Conservation (phyloP, 2,329 filamentous ascomycete species). For the Microascus cirrosus region DNA sequence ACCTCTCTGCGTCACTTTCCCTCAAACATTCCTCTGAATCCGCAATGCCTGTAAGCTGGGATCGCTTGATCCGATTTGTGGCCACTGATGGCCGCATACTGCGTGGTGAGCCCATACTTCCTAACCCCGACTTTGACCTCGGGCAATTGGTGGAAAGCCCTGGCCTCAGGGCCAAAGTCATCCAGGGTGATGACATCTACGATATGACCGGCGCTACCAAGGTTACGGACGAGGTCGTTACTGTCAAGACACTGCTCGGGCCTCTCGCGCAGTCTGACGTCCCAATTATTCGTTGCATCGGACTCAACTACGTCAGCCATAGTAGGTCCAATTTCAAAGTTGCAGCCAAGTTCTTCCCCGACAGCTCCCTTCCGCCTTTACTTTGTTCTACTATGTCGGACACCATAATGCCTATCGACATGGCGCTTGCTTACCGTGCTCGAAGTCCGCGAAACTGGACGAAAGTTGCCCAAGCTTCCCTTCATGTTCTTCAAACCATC, state of each 20-base stretch:
- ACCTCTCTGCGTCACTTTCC: no score
- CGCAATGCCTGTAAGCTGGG: background rate
- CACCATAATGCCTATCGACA: no score
- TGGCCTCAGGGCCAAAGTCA: slow-evolving; percentile 37
- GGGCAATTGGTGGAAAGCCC: slow-evolving; percentile 33
- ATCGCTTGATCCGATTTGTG: slow-evolving; percentile 66
- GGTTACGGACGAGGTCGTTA: slow-evolving; percentile 41
- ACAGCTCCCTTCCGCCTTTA: no score
- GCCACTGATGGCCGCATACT: slow-evolving; percentile 58
- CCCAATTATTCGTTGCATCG: slow-evolving; percentile 56
- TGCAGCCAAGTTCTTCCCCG: no score
- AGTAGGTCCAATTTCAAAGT: slow-evolving; percentile 13
- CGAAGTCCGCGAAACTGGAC: slow-evolving; percentile 42
- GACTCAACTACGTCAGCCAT: slow-evolving; percentile 43
- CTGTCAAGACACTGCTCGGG: slow-evolving; percentile 45
- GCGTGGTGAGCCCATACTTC: slow-evolving; percentile 65
- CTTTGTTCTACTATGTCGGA: background rate
- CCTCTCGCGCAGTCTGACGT: slow-evolving; percentile 55
- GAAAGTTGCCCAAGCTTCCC: slow-evolving; percentile 35
- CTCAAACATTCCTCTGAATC: no score
- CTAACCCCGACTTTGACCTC: slow-evolving; percentile 34
- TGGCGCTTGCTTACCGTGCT: no score
- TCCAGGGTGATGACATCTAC: slow-evolving; percentile 37
- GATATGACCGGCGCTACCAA: slow-evolving; percentile 30
- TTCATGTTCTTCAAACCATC: slow-evolving; percentile 40